Conservation (phyloP, 495 filamentous ascomycete species). For the Penicillium cinerascens region DNA sequence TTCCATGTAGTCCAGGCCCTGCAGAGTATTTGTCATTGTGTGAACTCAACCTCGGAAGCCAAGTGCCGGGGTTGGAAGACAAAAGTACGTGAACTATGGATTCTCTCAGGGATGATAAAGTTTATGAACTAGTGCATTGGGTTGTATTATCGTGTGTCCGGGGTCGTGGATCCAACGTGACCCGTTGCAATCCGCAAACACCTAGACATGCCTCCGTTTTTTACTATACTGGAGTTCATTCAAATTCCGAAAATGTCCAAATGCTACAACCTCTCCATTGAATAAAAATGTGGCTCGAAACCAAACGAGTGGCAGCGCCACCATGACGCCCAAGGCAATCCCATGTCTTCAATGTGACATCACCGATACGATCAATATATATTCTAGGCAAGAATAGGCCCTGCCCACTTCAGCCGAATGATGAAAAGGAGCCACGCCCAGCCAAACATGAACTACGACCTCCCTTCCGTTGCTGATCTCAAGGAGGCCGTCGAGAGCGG, state of each 20-base stretch:
- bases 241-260: no score
- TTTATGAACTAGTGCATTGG: neutral
- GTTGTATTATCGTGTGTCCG: neutral
- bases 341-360: constrained; percentile 32
- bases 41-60: neutral
- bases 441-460: constrained; percentile 19
- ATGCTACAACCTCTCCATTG: neutral
- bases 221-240: no score
- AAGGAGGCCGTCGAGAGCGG: constrained; percentile 32
- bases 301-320: constrained; percentile 15
- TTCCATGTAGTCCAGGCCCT: neutral
- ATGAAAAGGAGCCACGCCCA: neutral
- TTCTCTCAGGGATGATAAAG: neutral
- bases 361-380: constrained; percentile 19
- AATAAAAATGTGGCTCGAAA: neutral
- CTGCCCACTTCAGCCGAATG: neutral
- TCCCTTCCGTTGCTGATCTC: constrained; percentile 29
- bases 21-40: neutral
- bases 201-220: neutral
- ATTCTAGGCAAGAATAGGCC: neutral
- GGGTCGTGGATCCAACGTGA: neutral
- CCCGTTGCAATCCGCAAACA: neutral
- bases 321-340: constrained; percentile 6
- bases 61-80: neutral
- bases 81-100: neutral